These are phyloP conservation scores for Saturnispora silvae DNA, from an alignment of 805 yeast genomes.

Conservation along the genomic window DNA sequence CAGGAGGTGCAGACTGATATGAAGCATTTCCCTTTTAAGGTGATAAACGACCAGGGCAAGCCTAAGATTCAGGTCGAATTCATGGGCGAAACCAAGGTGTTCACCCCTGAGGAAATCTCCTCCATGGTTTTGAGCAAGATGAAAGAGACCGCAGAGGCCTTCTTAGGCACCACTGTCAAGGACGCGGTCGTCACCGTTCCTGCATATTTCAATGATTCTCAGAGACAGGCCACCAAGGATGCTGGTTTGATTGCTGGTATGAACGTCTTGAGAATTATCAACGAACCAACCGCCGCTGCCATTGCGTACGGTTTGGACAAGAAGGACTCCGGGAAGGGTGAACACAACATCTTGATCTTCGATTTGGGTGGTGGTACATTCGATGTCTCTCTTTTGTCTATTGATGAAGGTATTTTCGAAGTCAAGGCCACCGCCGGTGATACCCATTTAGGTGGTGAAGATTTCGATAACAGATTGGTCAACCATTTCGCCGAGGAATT, in stretches of 20 bases:
- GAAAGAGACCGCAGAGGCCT: constrained; percentile 85
- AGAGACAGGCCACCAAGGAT: constrained; percentile 97
- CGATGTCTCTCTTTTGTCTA: constrained; percentile 86
- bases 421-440: constrained; percentile 92
- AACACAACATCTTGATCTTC: constrained; percentile 76
- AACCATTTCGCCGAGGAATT: constrained; percentile 89
- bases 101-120: constrained; percentile 91
- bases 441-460: constrained; percentile 97
- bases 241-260: constrained; percentile 95
- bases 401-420: constrained; percentile 93
- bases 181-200: constrained; percentile 96
- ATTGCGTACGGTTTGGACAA: constrained; percentile 91
- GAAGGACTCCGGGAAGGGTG: constrained; percentile 64
- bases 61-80: constrained; percentile 78
- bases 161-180: constrained; percentile 71
- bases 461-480: constrained; percentile 93
- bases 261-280: constrained; percentile 87
- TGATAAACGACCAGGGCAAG: constrained; percentile 62
- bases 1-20: constrained; percentile 73
- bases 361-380: constrained; percentile 98
- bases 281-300: constrained; percentile 97
- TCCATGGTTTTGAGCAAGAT: constrained; percentile 85
- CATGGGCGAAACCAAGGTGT: constrained; percentile 75
- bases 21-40: constrained; percentile 79
- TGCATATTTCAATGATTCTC: constrained; percentile 95